Conservation (phyloP, 2,329 filamentous ascomycete species). For the Sarocladium oryzae region DNA sequence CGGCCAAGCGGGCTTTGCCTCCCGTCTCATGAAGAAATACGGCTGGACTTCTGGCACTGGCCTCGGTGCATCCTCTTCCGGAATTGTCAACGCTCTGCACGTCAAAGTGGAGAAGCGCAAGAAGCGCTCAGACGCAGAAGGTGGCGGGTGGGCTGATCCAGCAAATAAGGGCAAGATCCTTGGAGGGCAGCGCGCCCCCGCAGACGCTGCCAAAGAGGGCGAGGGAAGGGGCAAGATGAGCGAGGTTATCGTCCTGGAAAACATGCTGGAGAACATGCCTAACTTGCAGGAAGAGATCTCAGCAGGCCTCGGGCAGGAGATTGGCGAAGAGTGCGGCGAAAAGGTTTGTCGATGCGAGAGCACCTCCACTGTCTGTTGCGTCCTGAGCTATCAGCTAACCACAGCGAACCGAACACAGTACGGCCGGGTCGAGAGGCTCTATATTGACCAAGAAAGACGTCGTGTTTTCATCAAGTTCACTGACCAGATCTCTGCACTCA, state of each 20-base stretch:
- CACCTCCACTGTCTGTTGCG: background rate
- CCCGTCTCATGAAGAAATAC: conserved; percentile 86
- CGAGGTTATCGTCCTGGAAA: conserved; percentile 71
- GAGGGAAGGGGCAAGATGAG: conserved; percentile 65
- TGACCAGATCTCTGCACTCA: conserved; percentile 72
- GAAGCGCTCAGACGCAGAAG: conserved; percentile 70
- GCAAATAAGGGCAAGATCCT: conserved; percentile 72
- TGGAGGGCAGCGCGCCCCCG: conserved; percentile 43
- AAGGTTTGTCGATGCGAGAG: conserved; percentile 44
- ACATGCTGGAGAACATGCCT: conserved; percentile 79
- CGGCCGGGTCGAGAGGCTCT: conserved; percentile 73
- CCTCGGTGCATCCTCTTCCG: conserved; percentile 72
- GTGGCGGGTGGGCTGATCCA: conserved; percentile 68
- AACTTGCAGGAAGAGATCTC: conserved; percentile 73
- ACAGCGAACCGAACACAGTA: conserved; percentile 47
- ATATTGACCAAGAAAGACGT: conserved; percentile 57
- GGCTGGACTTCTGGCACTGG: conserved; percentile 87
- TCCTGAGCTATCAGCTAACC: background rate
- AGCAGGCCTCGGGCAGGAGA: conserved; percentile 77
- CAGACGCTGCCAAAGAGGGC: conserved; percentile 42
- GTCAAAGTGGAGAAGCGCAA: conserved; percentile 83
- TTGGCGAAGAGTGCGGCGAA: conserved; percentile 85
- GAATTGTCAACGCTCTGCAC: conserved; percentile 77
- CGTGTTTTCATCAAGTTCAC: conserved; percentile 94
- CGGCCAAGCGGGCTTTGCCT: conserved; percentile 77